Conservation (phyloP, 192 early-diverging fungal species). For the Backusella tarrabulga region DNA sequence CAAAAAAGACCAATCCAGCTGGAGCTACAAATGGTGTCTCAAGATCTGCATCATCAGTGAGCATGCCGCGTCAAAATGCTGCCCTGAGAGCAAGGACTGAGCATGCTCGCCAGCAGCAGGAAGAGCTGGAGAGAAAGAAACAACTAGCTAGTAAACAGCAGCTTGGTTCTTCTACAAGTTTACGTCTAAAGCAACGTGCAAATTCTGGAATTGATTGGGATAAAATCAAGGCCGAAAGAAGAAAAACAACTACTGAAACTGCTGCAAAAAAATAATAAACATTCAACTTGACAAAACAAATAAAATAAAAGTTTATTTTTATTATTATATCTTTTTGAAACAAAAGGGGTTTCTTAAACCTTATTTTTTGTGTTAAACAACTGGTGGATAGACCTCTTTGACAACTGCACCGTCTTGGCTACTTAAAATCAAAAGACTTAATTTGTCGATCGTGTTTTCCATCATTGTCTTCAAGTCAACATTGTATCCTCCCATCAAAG, state of each 20-base stretch:
- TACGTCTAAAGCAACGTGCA: slow-evolving; percentile 12
- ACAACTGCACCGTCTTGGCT: slow-evolving; percentile 24
- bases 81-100: slow-evolving; percentile 25
- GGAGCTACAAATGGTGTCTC: background rate
- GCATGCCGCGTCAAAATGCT: slow-evolving; percentile 20
- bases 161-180: background rate
- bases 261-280: background rate
- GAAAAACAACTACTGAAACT: slow-evolving; percentile 7
- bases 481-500: background rate
- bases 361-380: background rate
- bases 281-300: background rate
- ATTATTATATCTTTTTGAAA: background rate
- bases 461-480: slow-evolving; percentile 1
- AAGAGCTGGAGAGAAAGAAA: slow-evolving; percentile 21
- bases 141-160: background rate
- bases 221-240: slow-evolving; percentile 11
- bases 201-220: slow-evolving; percentile 23
- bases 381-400: slow-evolving; percentile 27
- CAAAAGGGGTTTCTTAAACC: background rate
- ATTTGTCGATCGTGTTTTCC: slow-evolving; percentile 12
- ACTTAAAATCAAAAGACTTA: slow-evolving; percentile 23
- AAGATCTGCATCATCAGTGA: background rate
- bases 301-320: background rate
- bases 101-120: slow-evolving; percentile 24
- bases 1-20: background rate